Evolutionary conservation across 805 yeast genomes (phyloP).

Genomic region (Priceomyces haplophilus): DNA sequence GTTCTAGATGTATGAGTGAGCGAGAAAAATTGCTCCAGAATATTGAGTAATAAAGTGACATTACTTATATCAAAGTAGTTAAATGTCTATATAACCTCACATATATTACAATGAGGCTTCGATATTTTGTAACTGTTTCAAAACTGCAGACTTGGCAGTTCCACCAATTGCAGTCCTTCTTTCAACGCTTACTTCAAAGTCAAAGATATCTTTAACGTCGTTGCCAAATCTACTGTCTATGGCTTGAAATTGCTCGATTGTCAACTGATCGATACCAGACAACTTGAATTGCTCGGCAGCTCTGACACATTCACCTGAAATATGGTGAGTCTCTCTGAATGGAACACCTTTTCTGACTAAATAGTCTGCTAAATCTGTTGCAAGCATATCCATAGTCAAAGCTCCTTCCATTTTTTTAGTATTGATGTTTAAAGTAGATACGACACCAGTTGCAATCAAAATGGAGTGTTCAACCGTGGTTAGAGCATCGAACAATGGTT

Average conservation of each 20-base stretch:
- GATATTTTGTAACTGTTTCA: slow-evolving; percentile 58
- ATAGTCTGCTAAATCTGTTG: slow-evolving; percentile 97
- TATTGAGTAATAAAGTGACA: too few relatives aligned
- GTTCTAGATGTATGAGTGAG: background rate
- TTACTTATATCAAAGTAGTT: too few relatives aligned
- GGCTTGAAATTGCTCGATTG: slow-evolving; percentile 69
- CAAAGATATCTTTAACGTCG: slow-evolving; percentile 82
- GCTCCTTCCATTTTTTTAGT: slow-evolving; percentile 79
- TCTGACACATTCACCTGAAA: slow-evolving; percentile 96
- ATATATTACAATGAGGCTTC: slow-evolving; percentile 6
- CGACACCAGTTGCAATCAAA: slow-evolving; percentile 92
- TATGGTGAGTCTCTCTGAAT: slow-evolving; percentile 98
- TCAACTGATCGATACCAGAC: slow-evolving; percentile 82
- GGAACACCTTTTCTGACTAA: slow-evolving; percentile 98
- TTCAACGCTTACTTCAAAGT: slow-evolving; percentile 93
- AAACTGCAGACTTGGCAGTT: slow-evolving; percentile 88
- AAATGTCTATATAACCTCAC: too few relatives aligned
- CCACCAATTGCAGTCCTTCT: slow-evolving; percentile 97
- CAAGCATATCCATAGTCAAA: slow-evolving; percentile 97
- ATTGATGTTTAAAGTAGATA: slow-evolving; percentile 78
- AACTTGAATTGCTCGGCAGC: slow-evolving; percentile 75
- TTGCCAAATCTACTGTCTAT: slow-evolving; percentile 78
- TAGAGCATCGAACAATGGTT: slow-evolving; percentile 91
- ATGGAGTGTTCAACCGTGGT: slow-evolving; percentile 91
- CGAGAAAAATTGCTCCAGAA: background rate